Base-by-base conservation (phyloP, 345 rosid genomes). In the Rhizophora apiculata region DNA sequence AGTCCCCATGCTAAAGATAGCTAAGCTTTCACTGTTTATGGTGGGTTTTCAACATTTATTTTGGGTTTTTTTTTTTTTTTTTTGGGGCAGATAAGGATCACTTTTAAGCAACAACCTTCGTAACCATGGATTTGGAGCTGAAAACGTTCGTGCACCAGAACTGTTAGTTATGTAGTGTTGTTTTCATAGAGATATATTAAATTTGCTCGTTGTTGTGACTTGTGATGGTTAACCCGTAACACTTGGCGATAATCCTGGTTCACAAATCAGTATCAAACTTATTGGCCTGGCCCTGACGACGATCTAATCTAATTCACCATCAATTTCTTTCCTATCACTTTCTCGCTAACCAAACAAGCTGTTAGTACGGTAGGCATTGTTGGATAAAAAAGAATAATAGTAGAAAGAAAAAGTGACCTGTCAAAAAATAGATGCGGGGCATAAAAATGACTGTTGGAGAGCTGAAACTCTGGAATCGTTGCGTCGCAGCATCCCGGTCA, bases 191-290 rank as follows among this genome's bases (percentile, higher is more conserved):
- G 60, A 56, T 55, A 8, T 4, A 7, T 53, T 34, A 8, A 34
- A 34, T 7, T 15, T 32, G 26, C 26, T 27, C 29, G 29, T 22
- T 26, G 36, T 6, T 37, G 57, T 13, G 49, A 13, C 49, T 22
- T 54, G 49, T 71, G 74, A 63, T 39, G 32, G 57, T 21, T 57
- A 64, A 22, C 32, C 60, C 11, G 30, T 56, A 64, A 24, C 18
- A 6, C 46, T 62, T 10, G 2, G 62, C 1, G 36, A 59, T 65
- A 24, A 22, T 16, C 43, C 54, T 60, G 67, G 62, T 61, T 73
- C 7, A 0, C n/a, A 53, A 53, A 71, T 73, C 71, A 60, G 21
- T 13, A 13, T 73, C 71, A 37, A 61, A 52, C 29, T 51, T 19
- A 26, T 18, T 48, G 62, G 27, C 30, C 31, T 43, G 49, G 1